phyloP scores from a whole-genome alignment of 352 stramenopile genomes.

The Lagenidium sp. region DNA sequence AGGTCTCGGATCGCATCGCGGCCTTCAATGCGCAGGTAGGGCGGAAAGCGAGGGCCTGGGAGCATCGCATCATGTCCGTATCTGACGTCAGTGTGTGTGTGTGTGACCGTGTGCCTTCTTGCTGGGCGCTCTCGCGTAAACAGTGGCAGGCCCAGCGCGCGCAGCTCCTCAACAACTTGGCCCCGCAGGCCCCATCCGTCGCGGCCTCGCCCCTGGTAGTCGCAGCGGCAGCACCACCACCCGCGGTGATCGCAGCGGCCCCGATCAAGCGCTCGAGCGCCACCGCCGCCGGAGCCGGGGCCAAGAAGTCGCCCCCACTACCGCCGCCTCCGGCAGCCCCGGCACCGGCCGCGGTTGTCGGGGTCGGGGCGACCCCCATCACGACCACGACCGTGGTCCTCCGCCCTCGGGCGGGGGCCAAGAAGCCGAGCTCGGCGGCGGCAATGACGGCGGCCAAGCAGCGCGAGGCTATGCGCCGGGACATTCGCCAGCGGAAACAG shows the following conservation, averaged over 20 bases:
- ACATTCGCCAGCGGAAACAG: conserved; percentile 35
- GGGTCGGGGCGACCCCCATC: background rate
- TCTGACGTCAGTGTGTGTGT: too few species aligned
- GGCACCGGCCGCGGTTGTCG: background rate
- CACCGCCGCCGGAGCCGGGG: too few species aligned
- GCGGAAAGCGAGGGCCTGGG: too few species aligned
- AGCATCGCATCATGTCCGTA: too few species aligned
- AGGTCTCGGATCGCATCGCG: conserved; percentile 25
- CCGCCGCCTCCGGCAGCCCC: background rate
- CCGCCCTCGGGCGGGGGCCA: background rate
- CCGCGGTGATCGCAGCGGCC: too few species aligned
- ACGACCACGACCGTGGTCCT: background rate
- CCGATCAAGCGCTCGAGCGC: too few species aligned
- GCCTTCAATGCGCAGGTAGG: conserved; percentile 47
- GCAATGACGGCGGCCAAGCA: conserved; percentile 7
- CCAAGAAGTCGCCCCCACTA: background rate
- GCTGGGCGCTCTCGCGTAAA: background rate
- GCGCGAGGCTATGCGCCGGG: conserved; percentile 19
- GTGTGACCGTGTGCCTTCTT: too few species aligned
- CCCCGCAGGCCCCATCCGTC: background rate
- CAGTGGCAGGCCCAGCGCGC: conserved; percentile 12
- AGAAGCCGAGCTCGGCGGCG: conserved; percentile 5
- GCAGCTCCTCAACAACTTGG: conserved; percentile 7
- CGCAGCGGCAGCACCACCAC: background rate
- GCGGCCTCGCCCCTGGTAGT: background rate